phyloP scores from a whole-genome alignment of 163 green algal genomes.

The Chlamydomonas reinhardtii region DNA sequence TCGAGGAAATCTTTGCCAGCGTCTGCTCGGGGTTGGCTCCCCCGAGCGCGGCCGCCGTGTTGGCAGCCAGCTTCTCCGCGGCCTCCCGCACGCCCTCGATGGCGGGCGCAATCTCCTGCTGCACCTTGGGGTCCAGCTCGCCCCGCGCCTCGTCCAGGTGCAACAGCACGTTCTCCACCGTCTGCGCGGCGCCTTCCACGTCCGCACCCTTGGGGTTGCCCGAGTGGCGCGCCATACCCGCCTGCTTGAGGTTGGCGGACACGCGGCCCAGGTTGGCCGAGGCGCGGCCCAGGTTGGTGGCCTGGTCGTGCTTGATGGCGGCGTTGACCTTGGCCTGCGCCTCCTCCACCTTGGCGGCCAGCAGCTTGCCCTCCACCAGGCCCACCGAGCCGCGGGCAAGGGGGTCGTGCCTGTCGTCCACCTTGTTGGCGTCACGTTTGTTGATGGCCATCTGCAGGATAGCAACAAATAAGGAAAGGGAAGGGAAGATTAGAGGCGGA shows the following conservation, averaged over 20 bases:
- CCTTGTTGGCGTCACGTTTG: slow-evolving; percentile 64
- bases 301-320: slow-evolving; percentile 4
- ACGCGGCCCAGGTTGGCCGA: slow-evolving; percentile 24
- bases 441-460: slow-evolving; percentile 65
- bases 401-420: slow-evolving; percentile 50
- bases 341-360: slow-evolving; percentile 50
- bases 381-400: slow-evolving; percentile 59
- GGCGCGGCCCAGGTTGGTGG: slow-evolving; percentile 23
- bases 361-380: slow-evolving; percentile 75
- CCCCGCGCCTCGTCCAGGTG: neutral
- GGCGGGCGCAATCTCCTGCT: slow-evolving; percentile 14
- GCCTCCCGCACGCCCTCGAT: slow-evolving; percentile 20
- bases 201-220: neutral
- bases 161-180: slow-evolving; percentile 11
- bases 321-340: slow-evolving; percentile 10
- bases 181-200: neutral
- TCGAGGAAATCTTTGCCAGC: no score
- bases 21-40: neutral
- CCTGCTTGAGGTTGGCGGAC: slow-evolving; percentile 33
- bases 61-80: slow-evolving; percentile 20
- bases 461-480: neutral
- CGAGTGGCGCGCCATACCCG: neutral
- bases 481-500: no score
- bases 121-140: slow-evolving; percentile 14
- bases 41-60: neutral